Evolutionary conservation across 495 filamentous ascomycete genomes (phyloP).

Genomic region (Trichoderma gamsii): DNA sequence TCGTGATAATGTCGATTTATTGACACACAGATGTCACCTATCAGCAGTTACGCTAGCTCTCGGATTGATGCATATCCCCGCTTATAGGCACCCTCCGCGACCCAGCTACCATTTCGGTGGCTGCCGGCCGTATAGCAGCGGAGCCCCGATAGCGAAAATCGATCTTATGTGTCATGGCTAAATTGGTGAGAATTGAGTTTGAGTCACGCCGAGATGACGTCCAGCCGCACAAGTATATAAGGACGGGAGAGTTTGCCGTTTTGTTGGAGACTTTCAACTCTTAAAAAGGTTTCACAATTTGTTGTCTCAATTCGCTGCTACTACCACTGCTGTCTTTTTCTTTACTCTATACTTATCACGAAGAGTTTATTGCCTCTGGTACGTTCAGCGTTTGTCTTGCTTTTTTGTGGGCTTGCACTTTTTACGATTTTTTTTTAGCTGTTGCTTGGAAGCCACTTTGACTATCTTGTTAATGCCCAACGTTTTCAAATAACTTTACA

Average conservation of each 20-base stretch:
- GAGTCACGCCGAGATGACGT: background rate
- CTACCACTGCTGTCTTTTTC: background rate
- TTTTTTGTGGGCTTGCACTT: background rate
- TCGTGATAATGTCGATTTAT: background rate
- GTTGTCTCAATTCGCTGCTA: background rate
- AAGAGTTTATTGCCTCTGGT: background rate
- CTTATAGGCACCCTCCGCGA: slow-evolving; percentile 5
- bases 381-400: background rate
- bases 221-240: background rate
- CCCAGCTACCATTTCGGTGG: background rate
- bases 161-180: background rate
- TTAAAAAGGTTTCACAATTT: slow-evolving; percentile 10
- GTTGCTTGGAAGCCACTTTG: background rate
- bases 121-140: background rate
- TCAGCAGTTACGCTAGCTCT: background rate
- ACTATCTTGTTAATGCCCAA: background rate
- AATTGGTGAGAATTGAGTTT: background rate
- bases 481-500: background rate
- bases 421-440: background rate
- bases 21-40: too few species aligned
- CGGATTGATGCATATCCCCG: slow-evolving; percentile 7
- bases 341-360: background rate
- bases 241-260: background rate
- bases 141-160: background rate
- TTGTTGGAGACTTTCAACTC: background rate